Base-by-base conservation (phyloP, 2,329 filamentous ascomycete species). In the Colletotrichum sp. region DNA sequence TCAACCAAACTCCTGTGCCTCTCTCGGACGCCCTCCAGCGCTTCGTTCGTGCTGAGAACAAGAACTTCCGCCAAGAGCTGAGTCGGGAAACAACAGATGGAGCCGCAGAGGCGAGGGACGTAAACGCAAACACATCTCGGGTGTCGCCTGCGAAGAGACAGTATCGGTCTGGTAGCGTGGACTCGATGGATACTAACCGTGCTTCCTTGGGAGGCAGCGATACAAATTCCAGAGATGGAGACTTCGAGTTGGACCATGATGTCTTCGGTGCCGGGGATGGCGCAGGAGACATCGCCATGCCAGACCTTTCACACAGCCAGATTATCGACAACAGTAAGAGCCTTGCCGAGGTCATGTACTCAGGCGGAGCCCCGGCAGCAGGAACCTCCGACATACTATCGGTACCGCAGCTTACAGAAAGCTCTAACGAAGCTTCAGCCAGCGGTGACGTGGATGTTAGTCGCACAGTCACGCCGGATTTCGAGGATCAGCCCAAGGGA, bases 21-120 rank as follows among this genome's bases (percentile, higher is more conserved):
- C 80, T 91, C 18, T 83, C 89, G 57, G 79, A 83, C 16, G 77
- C 80, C 3, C 77, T 84, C 12, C 82, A 89, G 81, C 84, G 85
- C 36, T 92, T 92, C 79, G 84, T 88, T 7, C 85, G 84, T 52
- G 85, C 84, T 48, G 90, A 92, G 67, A 92, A 91, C 77, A 86
- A 86, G 72, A 83, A 84, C 3, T 92, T 92, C 80, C 85, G 85
- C 21, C 84, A 87, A 66, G 90, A 92, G 78, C 82, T 91, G 8
- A 82, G 82, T 24, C 83, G 85, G 55, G 87, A 88, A 76, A 78
- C 79, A 64, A 77, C 78, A 12, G 78, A 80, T 5, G 78, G 82
- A 21, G 72, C 16, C 9, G 21, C 36, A 6, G 34, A 67, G 13
- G 34, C 30, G 48, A 68, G 34, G 18, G 55, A 52, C 55, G 34